Base-by-base conservation (phyloP, 2,329 filamentous ascomycete species). In the Sporothrix protearum region DNA sequence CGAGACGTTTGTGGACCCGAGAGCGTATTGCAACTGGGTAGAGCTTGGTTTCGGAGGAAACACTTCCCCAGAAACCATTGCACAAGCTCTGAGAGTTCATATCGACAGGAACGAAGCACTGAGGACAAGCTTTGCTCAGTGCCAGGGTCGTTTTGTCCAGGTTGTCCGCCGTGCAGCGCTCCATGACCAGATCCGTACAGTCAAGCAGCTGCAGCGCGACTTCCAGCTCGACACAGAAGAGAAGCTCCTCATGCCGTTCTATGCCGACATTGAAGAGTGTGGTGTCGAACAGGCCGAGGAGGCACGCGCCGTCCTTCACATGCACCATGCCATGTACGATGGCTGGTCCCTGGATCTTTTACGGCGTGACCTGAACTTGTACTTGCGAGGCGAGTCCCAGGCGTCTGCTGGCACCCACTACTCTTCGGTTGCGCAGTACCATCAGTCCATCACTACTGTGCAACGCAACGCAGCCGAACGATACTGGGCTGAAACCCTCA, bases 341-440 rank as follows among this genome's bases (percentile, higher is more conserved):
- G 94, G 94, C n/a, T 97, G 94, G 94, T 94, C 93, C 0, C 86
- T 94, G 77, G 91, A 97, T 68, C 82, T 95, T 39, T 80, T 96
- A 0, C 76, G 92, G 16, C 81, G 85, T 33, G 93, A 97, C 78
- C 81, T 97, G 4, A 83, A 86, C 3, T 77, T 76, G 0, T 75
- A 91, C 1, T 76, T 91, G 0, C 67, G 68, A 36, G 77, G 78
- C 9, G 69, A 73, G n/a, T 25, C 1, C 16, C 67, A 4, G 73
- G 81, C 1, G 49, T 75, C 0, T 55, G 75, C 0, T 83, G 89
- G 2, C 36, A 87, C 88, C 0, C 84, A 88, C 33, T 97, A 92
- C 75, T 81, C 83, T 0, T 77, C 85, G 0, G 80, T 96, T n/a
- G 81, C 87, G 0, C 78, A 81, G 0, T 87, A 86, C 75, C 84